These are phyloP conservation scores for Magnusiomyces magnusii DNA, from an alignment of 1,139 yeast species.

Conservation along the genomic window DNA sequence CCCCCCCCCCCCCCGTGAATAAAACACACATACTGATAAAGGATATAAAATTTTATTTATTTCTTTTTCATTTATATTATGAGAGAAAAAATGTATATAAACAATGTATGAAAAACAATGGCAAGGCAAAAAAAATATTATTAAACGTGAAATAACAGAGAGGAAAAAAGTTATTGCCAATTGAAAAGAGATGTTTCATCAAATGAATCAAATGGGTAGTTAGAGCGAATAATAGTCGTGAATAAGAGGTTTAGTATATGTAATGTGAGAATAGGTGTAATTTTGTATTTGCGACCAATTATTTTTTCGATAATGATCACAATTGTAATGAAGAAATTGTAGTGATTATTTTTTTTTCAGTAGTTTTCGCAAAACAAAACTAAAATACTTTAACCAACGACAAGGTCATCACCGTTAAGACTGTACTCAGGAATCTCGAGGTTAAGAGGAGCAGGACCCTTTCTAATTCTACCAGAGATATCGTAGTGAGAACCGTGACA, in stretches of 20 bases:
- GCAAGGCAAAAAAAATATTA: not conserved
- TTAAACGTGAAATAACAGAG: not conserved
- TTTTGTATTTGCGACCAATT: too few species aligned
- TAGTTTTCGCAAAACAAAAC: not conserved
- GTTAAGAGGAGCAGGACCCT: constrained; percentile 99
- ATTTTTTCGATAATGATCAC: too few species aligned
- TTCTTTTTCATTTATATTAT: not conserved
- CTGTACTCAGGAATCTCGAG: constrained; percentile 93
- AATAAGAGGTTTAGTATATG: not conserved
- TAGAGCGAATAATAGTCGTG: not conserved
- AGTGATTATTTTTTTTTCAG: not conserved
- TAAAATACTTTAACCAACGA: constrained; percentile 64
- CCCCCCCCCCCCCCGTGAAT: too few species aligned
- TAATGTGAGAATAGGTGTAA: not conserved
- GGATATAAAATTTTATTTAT: too few species aligned
- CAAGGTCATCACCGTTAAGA: constrained; percentile 67
- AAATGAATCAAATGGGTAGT: not conserved
- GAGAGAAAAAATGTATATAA: not conserved
- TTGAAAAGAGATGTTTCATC: not conserved
- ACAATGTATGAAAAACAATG: not conserved
- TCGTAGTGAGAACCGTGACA: constrained; percentile 99
- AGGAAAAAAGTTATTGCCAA: not conserved
- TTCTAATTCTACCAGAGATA: constrained; percentile 99
- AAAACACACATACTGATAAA: too few species aligned
- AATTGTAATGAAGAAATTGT: not conserved